Base-by-base conservation (phyloP, 441 rosid species). In the Hura crepitans region DNA sequence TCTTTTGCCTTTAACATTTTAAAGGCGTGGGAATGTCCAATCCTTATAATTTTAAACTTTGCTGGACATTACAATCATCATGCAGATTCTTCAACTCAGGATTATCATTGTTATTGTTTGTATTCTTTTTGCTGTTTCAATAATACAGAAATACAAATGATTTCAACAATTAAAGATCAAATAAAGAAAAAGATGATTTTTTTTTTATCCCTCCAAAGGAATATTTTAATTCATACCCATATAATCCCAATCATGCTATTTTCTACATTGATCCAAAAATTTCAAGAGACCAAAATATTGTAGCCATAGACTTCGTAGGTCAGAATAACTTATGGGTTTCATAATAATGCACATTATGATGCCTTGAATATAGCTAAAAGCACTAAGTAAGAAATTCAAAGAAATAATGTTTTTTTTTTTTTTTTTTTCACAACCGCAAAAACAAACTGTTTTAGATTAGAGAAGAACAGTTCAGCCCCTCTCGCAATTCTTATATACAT, bases 351-450 rank as follows among this genome's bases (percentile, higher is more conserved):
- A 65, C 45, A 47, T 43, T 60, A 57, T 51, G 65, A 18, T 68
- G 46, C 71, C 72, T 74, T 72, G 69, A 75, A 75, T 28, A 58
- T 62, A 74, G 66, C 64, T 49, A 65, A 58, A 57, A 57, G 63
- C 53, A 61, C 71, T 18, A 46, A 23, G 20, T 3, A 53, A 64
- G 45, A 57, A 60, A 57, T 46, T 46, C 64, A 31, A 67, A 71
- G 47, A 64, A 65, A 50, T 43, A 64, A 55, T 55, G 31, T 35
- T 50, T 68, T 57, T 49, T 64, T 62, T 78, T 61, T 66, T 46
- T 30, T 59, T 65, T 56, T 22, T 43, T 59, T 53, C 62, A 61
- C 1, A 62, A 33, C 57, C 54, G 9, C 65, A 62, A 66, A 37
- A 43, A 27, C 4, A 57, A 66, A 20, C 37, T 30, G 60, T 62